Base-by-base conservation (phyloP, 2,329 filamentous ascomycete species). In the Calonectria pauciramosa region DNA sequence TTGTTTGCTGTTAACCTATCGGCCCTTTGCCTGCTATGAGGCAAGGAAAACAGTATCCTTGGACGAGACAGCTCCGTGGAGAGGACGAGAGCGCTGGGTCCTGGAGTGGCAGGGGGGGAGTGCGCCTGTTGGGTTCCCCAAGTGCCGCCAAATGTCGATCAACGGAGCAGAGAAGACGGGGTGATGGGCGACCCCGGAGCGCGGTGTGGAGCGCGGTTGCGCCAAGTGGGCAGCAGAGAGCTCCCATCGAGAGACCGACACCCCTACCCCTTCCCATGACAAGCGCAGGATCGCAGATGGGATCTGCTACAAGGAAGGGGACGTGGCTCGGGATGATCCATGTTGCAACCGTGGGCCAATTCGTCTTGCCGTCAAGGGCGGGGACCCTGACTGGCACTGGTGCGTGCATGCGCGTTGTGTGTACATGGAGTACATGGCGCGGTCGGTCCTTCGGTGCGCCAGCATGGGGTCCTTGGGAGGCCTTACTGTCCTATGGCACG, bases 201-300 rank as follows among this genome's bases (percentile, higher is more conserved):
- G 67, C 54, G 54, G 54, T 68, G 51, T 41, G 67, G 52, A 69
- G 68, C 59, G 68, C 56, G 56, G 59, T 60, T 70, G 59, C 52
- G 34, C 36, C 56, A 63, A 41, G 60, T 65, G 60, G 28, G 32
- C 56, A 56, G 28, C 52, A 30, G 44, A 20, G 23, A 30, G 56
- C 18, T 28, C n/a, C 23, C 56, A 63, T 41, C 32, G 56, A 63
- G 56, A 63, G 56, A 36, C 36, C 56, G n/a, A 14, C 34, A 36
- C 56, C 56, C 56, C 36, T 63, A 63, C 56, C 23, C 8, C 36
- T 63, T 63, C 16, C 32, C 36, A 14, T 63, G 56, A 65, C 60
- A 64, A 38, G 71, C 71, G 72, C 69, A 75, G 72, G 72, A 74
- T 74, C 72, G 72, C 28, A 74, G 72, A 74, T 74, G 72, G 71